A percentile compares a stretch with the other conserved stretches of the same genome.
phyloP scores from a whole-genome alignment of 2,329 filamentous ascomycete species.

The Leptographium flavum region DNA sequence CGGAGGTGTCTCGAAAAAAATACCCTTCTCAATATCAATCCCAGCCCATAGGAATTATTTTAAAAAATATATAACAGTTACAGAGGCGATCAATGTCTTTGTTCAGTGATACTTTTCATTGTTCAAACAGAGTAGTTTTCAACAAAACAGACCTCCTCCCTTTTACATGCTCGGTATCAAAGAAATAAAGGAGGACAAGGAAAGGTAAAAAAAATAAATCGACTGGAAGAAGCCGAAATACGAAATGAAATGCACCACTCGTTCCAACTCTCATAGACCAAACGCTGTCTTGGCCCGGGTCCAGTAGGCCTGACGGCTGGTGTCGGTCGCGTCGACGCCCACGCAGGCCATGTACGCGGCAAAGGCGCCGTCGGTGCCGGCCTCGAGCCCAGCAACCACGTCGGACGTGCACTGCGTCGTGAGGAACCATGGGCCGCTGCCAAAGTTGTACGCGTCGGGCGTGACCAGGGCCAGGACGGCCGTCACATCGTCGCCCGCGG shows the following conservation, averaged over 20 bases:
- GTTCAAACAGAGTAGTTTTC: too few relatives aligned
- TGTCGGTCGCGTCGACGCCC: slow-evolving; percentile 16
- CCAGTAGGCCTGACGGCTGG: slow-evolving; percentile 26
- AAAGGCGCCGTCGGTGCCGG: slow-evolving; percentile 27
- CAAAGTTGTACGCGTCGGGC: slow-evolving; percentile 38
- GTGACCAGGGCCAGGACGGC: slow-evolving; percentile 29
- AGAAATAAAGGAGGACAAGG: too few relatives aligned
- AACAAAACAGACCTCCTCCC: too few relatives aligned
- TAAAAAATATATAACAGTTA: too few relatives aligned
- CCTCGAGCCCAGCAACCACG: slow-evolving; percentile 20
- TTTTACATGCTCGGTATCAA: too few relatives aligned
- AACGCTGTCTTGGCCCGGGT: slow-evolving; percentile 32
- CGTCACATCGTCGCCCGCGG: slow-evolving; percentile 20
- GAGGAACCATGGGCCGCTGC: slow-evolving; percentile 36
- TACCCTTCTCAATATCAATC: too few relatives aligned
- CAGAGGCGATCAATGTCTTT: too few relatives aligned
- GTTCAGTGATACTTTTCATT: too few relatives aligned
- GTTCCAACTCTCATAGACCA: slow-evolving; percentile 14
- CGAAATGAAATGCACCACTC: neutral
- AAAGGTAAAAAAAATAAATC: too few relatives aligned
- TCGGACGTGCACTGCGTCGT: slow-evolving; percentile 24
- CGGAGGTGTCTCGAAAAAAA: too few relatives aligned
- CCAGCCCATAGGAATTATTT: too few relatives aligned
- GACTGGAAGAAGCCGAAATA: neutral
- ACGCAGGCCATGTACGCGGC: slow-evolving; percentile 33